Evolutionary conservation across 345 rosid species (phyloP).

Genomic region (Eucalyptus leucophloia): DNA sequence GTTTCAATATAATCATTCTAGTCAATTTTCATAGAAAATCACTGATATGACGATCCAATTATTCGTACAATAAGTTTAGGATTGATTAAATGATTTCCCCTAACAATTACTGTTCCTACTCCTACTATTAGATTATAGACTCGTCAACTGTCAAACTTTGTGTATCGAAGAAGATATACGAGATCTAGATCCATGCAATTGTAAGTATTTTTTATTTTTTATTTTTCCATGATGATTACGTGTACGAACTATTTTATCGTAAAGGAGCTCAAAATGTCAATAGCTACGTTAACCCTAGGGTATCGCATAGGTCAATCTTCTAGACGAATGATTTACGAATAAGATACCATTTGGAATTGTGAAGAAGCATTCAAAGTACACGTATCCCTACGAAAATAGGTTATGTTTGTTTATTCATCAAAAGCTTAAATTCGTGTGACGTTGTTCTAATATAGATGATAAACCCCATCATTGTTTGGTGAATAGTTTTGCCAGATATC

Average conservation of each 20-base stretch:
- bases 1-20: not conserved
- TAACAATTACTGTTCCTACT: too few relatives aligned
- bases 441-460: not conserved
- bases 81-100: not conserved
- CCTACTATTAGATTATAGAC: not conserved
- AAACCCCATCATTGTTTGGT: not conserved
- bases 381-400: not conserved
- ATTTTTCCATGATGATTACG: not conserved
- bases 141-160: not conserved
- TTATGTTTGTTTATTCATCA: not conserved
- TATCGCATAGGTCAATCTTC: not conserved
- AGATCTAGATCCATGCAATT: not conserved
- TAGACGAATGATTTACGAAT: not conserved
- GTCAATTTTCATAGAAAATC: not conserved
- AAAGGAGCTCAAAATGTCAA: not conserved
- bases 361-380: not conserved
- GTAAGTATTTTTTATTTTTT: not conserved
- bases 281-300: not conserved
- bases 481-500: not conserved
- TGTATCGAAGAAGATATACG: not conserved
- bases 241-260: not conserved
- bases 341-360: not conserved
- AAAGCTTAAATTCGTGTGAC: not conserved
- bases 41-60: not conserved
- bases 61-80: not conserved